Conservation (phyloP, 441 rosid genomes). For the Erodium chrysanthum region DNA sequence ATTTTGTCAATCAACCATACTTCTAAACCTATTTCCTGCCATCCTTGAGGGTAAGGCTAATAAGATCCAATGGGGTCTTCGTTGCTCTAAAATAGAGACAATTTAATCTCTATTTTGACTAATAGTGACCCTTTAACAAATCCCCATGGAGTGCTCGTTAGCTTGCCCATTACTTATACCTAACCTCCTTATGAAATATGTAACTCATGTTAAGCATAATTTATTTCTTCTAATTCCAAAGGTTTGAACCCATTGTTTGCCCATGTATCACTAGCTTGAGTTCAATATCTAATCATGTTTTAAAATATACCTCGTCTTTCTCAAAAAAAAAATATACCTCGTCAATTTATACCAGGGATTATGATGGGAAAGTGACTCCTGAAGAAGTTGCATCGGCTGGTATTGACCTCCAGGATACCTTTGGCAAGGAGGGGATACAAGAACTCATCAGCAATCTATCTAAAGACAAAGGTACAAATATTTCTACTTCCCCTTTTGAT, state of each 20-base stretch:
- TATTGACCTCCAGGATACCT: constrained; percentile 59
- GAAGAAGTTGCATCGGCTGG: constrained; percentile 88
- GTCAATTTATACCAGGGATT: constrained; percentile 45
- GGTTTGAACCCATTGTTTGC: neutral
- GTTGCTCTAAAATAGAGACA: neutral
- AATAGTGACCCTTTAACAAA: neutral
- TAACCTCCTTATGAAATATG: no score
- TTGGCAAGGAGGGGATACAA: constrained; percentile 73
- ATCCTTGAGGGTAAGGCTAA: no score
- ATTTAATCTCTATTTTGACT: neutral
- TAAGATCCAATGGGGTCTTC: neutral
- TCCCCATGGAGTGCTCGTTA: neutral
- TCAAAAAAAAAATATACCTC: neutral
- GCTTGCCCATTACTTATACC: no score
- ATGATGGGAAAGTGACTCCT: constrained; percentile 81
- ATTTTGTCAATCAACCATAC: no score
- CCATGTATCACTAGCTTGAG: no score
- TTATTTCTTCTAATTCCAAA: neutral
- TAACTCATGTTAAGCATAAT: neutral
- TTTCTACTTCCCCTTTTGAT: constrained; percentile 2
- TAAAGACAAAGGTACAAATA: constrained; percentile 58
- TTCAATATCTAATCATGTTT: no score
- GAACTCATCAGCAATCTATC: constrained; percentile 75
- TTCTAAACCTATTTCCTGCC: neutral
- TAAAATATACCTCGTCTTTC: no score